phyloP scores from a whole-genome alignment of 176 grass and related monocot genomes.

The Carex myosuroides region DNA sequence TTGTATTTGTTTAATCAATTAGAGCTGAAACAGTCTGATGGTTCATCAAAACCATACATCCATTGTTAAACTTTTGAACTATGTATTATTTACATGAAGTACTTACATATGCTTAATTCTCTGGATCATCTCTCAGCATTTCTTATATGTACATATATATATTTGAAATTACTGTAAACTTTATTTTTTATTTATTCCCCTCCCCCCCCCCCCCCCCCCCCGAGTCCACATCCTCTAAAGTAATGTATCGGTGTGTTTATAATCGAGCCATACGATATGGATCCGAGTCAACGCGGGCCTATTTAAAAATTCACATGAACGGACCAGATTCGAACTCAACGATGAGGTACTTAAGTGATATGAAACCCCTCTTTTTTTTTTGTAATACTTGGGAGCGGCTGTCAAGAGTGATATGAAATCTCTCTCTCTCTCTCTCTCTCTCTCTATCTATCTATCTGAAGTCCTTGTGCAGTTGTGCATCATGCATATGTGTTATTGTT shows the following conservation, averaged over 20 bases:
- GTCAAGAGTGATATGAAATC: too few species aligned
- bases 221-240: too few species aligned
- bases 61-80: not conserved
- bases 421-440: too few species aligned
- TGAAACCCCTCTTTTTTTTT: too few species aligned
- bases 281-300: too few species aligned
- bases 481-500: not conserved
- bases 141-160: not conserved
- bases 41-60: not conserved
- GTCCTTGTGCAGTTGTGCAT: not conserved
- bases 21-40: constrained; percentile 3
- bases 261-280: too few species aligned
- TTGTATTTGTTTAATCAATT: not conserved
- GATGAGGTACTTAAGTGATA: too few species aligned
- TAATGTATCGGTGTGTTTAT: too few species aligned
- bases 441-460: too few species aligned
- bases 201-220: not conserved
- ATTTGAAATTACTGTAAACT: not conserved
- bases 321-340: too few species aligned
- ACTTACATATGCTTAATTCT: not conserved
- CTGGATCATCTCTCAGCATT: not conserved
- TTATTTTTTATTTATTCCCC: not conserved
- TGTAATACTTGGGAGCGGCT: too few species aligned
- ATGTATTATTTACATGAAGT: constrained; percentile 7
- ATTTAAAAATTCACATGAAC: too few species aligned